These are phyloP conservation scores for Cyberlindnera mississippiensis DNA, from an alignment of 805 yeast species.

Conservation along the genomic window DNA sequence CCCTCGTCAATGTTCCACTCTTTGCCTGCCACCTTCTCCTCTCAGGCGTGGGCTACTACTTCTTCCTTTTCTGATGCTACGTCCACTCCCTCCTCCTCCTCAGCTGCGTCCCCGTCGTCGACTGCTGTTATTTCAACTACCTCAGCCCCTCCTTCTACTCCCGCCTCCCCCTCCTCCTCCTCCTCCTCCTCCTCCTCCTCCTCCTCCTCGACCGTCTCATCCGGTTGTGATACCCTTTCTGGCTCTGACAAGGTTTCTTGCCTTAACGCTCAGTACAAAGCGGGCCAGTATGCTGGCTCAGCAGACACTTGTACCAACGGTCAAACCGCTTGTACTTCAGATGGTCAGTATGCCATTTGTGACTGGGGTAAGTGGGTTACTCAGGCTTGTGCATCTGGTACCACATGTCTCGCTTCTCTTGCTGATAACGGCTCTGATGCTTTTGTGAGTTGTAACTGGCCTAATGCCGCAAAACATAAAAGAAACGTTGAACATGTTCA, in stretches of 20 bases:
- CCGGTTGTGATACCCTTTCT: slow-evolving; percentile 33
- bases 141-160: no score
- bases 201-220: slow-evolving; percentile 4
- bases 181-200: no score
- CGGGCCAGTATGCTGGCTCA: slow-evolving; percentile 42
- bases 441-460: slow-evolving; percentile 46
- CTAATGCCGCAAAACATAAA: slow-evolving; percentile 4
- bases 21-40: no score
- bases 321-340: slow-evolving; percentile 45
- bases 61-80: no score
- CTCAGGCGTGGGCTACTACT: no score
- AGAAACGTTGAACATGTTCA: slow-evolving; percentile 8
- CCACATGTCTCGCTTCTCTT: slow-evolving; percentile 56
- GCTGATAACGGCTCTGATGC: slow-evolving; percentile 38
- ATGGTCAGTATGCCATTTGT: slow-evolving; percentile 54
- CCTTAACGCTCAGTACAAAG: slow-evolving; percentile 40
- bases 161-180: no score
- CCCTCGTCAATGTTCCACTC: no score
- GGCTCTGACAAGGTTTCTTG: slow-evolving; percentile 42
- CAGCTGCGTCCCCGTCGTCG: no score
- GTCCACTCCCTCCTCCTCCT: no score
- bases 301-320: slow-evolving; percentile 44
- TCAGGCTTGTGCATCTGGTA: slow-evolving; percentile 56
- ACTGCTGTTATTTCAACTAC: no score
- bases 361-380: slow-evolving; percentile 54